Evolutionary conservation across 768 basidiomycete species (phyloP), one percentile per base, ranked within the genome.

Genomic region (Podaxis rugospora): DNA sequence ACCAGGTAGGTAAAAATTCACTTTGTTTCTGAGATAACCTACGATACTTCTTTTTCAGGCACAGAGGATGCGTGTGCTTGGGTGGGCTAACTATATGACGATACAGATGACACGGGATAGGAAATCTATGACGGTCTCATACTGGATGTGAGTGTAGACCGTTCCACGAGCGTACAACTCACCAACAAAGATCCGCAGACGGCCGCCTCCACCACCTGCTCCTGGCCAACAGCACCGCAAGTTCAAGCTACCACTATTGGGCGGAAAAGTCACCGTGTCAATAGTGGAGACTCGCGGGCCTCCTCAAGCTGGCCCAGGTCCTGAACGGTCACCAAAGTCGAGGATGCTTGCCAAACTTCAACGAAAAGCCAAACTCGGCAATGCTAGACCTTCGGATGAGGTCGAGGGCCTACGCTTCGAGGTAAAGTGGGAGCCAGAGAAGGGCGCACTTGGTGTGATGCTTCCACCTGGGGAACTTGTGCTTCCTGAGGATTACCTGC

Each of bases 81-180:
- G 93, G n/a, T 95, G 93, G 93, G 86, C 82, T 0, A 85, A 93
- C 11, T 88, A 84, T 67, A 71, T 97, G 35, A 79, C 79, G 3
- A 83, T 95, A 13, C 82, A 87, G 44, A 85, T 95, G 78, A 81
- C 80, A 21, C 78, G 82, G 32, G 81, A 88, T 66, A 80, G 89
- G 46, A 89, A 89, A 71, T 80, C 79, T 1, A 75, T 97, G 64
- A 81, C 78, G 5, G 80, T 88, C 25, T 85, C 84, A n/a, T 98
- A 98, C 69, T 98, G 95, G 95, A 76, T 90, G 93, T 94, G 69
- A 66, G 85, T 71, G n/a, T 25, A 16, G 11, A 39, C n/a, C n/a
- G 28, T 23, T 42, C 21, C 3, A n/a, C 35, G 7, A 14, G 5
- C 9, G 21, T 13, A 32, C 14, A 2, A 6, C 3, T 27, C 47